Base-by-base conservation (phyloP, 139 green algal species). In the Chlorella sp. region DNA sequence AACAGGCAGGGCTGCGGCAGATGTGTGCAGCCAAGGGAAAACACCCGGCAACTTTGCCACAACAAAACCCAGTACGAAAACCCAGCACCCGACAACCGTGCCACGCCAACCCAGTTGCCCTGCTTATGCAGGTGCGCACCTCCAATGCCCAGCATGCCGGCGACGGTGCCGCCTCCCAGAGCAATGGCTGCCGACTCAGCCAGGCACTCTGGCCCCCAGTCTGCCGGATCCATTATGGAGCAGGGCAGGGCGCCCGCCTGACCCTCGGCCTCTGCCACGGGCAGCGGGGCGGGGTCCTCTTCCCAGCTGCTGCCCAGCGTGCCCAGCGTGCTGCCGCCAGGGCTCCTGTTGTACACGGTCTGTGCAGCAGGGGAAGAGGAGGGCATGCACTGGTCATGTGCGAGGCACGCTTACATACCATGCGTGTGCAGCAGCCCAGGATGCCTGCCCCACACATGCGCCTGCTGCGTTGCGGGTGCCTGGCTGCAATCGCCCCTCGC, bases 111-210 rank as follows among this genome's bases (percentile, higher is more conserved):
- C 18, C 62, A 68, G 62, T 28, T 28, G n/a, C n/a, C n/a, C n/a
- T n/a, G n/a, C n/a, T n/a, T n/a, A n/a, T n/a, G 20, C 64, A 39
- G 18, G 51, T 21, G 51, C 11, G 12, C 51, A 60, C 51, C 51
- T 60, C 51, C 51, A 60, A 60, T 60, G 51, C 64, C 74, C 44
- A 91, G 63, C n/a, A 82, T 57, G 30, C 84, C 80, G 39, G 87
- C 87, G 26, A 85, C 41, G 18, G 57, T 36, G 2, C 82, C 75
- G 21, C 75, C 75, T 0, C 56, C 75, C 55, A 82, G 32, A 1
- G 55, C 75, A 13, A 82, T 67, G 7, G 28, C 57, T 1, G 57
- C n/a, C 21, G 55, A 57, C 7, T 32, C 36, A 1, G 32, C 67
- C 41, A 79, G 80, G 17, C 38, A 69, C 55, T 36, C 51, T 1